phyloP scores from a whole-genome alignment of 148 eudicot genomes.

The Heliamphora exappendiculata region DNA sequence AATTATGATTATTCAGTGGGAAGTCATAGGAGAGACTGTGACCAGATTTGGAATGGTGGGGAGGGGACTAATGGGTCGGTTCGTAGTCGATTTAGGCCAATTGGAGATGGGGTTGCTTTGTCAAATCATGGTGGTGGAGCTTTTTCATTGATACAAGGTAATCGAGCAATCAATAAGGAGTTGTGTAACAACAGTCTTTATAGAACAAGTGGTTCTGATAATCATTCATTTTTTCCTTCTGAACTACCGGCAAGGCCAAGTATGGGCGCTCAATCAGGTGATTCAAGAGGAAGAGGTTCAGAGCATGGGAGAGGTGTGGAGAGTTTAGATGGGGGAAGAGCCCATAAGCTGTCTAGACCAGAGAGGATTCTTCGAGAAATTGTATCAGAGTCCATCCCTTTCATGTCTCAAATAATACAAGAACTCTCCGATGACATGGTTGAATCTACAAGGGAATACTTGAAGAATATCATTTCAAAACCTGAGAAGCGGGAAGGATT shows the following conservation, averaged over 20 bases:
- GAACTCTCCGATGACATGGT: constrained; percentile 58
- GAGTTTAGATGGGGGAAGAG: constrained; percentile 34
- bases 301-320: constrained; percentile 36
- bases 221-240: constrained; percentile 58
- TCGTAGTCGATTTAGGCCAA: constrained; percentile 79
- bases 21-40: constrained; percentile 52
- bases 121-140: constrained; percentile 46
- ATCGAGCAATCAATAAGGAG: constrained; percentile 36
- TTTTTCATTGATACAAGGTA: constrained; percentile 39
- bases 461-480: constrained; percentile 37
- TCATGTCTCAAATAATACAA: constrained; percentile 51
- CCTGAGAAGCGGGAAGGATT: constrained; percentile 47
- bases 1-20: constrained; percentile 57
- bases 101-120: constrained; percentile 59
- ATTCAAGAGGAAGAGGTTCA: constrained; percentile 41
- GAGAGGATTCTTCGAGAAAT: constrained; percentile 56
- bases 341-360: constrained; percentile 34
- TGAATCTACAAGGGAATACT: constrained; percentile 49
- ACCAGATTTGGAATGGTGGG: constrained; percentile 77
- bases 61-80: constrained; percentile 92
- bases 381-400: constrained; percentile 43
- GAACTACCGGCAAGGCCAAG: constrained; percentile 67
- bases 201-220: constrained; percentile 50
- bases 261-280: constrained; percentile 40
- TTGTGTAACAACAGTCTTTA: constrained; percentile 38